Evolutionary conservation across 805 yeast species (phyloP).

Genomic region (Candida dajiaensis): DNA sequence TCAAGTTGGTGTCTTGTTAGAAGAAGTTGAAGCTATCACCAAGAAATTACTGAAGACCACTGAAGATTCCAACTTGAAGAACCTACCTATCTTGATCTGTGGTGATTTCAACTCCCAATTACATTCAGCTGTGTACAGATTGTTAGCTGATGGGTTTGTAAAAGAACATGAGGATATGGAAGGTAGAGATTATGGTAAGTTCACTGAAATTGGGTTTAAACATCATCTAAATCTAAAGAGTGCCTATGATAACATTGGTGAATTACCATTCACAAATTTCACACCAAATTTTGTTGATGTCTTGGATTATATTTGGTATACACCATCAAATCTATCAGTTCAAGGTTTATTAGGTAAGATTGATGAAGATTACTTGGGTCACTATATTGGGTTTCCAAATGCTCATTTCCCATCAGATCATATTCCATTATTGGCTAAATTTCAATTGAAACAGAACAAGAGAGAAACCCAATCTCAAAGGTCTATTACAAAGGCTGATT

Average conservation of each 20-base stretch:
- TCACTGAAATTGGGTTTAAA: slow-evolving; percentile 81
- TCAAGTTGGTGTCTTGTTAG: slow-evolving; percentile 88
- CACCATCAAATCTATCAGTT: slow-evolving; percentile 74
- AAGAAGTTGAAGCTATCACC: slow-evolving; percentile 69
- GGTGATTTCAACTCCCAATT: slow-evolving; percentile 92
- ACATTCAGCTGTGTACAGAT: slow-evolving; percentile 88
- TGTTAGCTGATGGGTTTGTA: slow-evolving; percentile 78
- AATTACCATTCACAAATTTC: slow-evolving; percentile 89
- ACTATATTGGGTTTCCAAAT: slow-evolving; percentile 88
- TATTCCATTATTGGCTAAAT: slow-evolving; percentile 75
- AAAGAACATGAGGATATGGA: slow-evolving; percentile 72
- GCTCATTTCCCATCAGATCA: slow-evolving; percentile 94
- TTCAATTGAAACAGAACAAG: slow-evolving; percentile 36
- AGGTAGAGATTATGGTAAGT: slow-evolving; percentile 86
- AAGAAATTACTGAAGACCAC: slow-evolving; percentile 32
- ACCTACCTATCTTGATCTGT: slow-evolving; percentile 75
- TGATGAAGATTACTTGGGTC: slow-evolving; percentile 69
- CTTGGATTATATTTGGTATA: slow-evolving; percentile 94
- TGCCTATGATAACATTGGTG: slow-evolving; percentile 79
- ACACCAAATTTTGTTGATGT: slow-evolving; percentile 91
- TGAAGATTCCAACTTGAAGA: slow-evolving; percentile 41
- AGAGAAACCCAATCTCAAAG: slow-evolving; percentile 15
- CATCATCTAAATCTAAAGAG: slow-evolving; percentile 80
- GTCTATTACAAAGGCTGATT: slow-evolving; percentile 19
- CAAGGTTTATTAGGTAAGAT: slow-evolving; percentile 82